phyloP scores from a whole-genome alignment of 2,329 filamentous ascomycete genomes.

The Passalora sequoiae region DNA sequence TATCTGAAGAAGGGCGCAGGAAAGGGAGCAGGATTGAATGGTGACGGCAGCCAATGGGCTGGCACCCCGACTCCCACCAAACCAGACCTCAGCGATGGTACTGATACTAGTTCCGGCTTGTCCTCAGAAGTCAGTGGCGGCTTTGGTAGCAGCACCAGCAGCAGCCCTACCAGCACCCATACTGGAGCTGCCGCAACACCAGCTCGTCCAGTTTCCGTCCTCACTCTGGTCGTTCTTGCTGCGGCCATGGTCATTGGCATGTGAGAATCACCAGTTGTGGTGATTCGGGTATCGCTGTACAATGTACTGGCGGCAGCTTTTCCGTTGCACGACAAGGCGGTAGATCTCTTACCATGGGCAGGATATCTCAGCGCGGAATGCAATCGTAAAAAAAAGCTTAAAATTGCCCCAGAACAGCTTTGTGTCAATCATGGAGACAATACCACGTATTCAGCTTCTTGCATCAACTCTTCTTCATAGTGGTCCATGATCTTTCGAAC shows the following conservation, averaged over 20 bases:
- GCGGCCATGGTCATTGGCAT: conserved; percentile 2
- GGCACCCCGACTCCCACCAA: conserved; percentile 46
- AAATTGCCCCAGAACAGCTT: neutral
- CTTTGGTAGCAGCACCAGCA: conserved; percentile 10
- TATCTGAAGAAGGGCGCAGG: conserved; percentile 56
- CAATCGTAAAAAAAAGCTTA: neutral
- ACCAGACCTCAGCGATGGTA: conserved; percentile 36
- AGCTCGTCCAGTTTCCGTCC: conserved; percentile 41
- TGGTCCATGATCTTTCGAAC: too few species aligned
- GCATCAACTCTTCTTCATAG: too few species aligned
- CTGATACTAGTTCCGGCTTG: conserved; percentile 16
- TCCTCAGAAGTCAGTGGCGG: conserved; percentile 13
- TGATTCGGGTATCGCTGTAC: neutral
- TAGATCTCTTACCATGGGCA: neutral
- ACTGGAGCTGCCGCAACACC: conserved; percentile 25
- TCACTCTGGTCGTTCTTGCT: conserved; percentile 15
- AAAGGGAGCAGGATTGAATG: conserved; percentile 50
- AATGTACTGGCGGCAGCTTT: neutral
- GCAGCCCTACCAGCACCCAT: conserved; percentile 22
- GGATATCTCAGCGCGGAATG: neutral
- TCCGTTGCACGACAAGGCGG: neutral
- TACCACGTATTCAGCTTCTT: too few species aligned
- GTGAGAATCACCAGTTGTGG: neutral
- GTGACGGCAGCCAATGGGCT: conserved; percentile 45
- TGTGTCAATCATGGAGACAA: neutral